Evolutionary conservation across 2,329 filamentous ascomycete genomes (phyloP).

Genomic region (Fusarium udum): DNA sequence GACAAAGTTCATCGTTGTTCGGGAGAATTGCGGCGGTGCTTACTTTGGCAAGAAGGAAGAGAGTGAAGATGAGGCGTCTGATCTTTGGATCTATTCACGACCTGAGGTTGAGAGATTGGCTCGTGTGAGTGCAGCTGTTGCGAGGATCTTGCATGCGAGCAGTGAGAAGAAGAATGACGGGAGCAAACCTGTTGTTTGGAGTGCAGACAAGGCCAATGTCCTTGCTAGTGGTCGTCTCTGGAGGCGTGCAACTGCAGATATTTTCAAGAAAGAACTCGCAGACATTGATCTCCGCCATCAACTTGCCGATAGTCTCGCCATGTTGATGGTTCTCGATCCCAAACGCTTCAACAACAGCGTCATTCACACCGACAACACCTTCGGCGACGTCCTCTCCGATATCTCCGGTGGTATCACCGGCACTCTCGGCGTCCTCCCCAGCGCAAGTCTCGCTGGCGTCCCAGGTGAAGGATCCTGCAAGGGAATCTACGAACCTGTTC

Average conservation of each 20-base stretch:
- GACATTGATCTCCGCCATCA: constrained; percentile 56
- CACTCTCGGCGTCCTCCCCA: constrained; percentile 56
- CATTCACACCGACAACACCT: constrained; percentile 59
- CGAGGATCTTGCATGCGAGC: constrained; percentile 45
- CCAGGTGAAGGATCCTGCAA: constrained; percentile 58
- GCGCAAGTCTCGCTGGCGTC: constrained; percentile 56
- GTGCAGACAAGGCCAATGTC: constrained; percentile 63
- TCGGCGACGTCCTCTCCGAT: constrained; percentile 59
- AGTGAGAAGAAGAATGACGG: constrained; percentile 36
- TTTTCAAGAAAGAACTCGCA: constrained; percentile 54
- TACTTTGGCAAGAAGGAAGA: constrained; percentile 61
- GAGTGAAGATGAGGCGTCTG: constrained; percentile 53
- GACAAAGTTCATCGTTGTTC: constrained; percentile 59
- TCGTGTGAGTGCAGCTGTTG: constrained; percentile 57
- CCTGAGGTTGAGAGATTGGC: constrained; percentile 58
- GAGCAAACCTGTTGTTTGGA: constrained; percentile 54
- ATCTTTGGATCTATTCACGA: constrained; percentile 58
- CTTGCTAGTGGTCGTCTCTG: constrained; percentile 61
- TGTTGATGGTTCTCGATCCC: constrained; percentile 59
- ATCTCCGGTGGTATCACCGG: constrained; percentile 57
- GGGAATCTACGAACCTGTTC: constrained; percentile 81
- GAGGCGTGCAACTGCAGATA: constrained; percentile 54
- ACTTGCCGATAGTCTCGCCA: constrained; percentile 58
- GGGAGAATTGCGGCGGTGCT: constrained; percentile 61
- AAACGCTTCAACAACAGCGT: constrained; percentile 57